Conservation (phyloP, 1,139 yeast genomes). For the Zygosaccharomyces sapae region DNA sequence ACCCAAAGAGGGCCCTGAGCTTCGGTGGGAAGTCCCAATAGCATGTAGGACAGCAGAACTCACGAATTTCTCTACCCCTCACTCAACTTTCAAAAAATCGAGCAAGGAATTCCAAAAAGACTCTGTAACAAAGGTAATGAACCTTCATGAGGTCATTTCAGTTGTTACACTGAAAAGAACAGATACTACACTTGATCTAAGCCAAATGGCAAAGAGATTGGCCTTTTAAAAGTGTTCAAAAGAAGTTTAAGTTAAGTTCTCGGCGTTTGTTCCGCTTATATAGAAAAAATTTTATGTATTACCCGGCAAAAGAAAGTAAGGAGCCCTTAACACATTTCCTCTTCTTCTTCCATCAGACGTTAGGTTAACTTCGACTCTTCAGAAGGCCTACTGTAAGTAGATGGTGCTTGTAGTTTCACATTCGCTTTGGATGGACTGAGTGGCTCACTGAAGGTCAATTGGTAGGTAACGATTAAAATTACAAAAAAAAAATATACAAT, state of each 20-base stretch:
- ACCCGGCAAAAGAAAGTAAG: conserved; percentile 10
- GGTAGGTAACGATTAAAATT: background rate
- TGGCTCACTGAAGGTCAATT: background rate
- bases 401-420: background rate
- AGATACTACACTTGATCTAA: conserved; percentile 99
- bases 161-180: conserved; percentile 99
- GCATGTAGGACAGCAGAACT: conserved; percentile 60
- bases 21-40: background rate
- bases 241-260: conserved; percentile 13
- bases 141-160: conserved; percentile 94
- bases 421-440: background rate
- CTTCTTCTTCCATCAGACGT: too few species aligned
- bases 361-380: too few species aligned
- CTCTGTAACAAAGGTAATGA: conserved; percentile 47
- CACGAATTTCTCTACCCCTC: conserved; percentile 39
- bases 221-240: conserved; percentile 33
- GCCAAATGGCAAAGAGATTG: conserved; percentile 99
- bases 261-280: conserved; percentile 1
- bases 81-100: background rate
- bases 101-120: conserved; percentile 23
- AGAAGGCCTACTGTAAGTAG: too few species aligned
- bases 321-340: conserved; percentile 3
- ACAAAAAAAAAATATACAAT: background rate
- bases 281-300: conserved; percentile 6
- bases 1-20: conserved; percentile 24